Conservation (phyloP, 768 basidiomycete species). For the Rhodosporidiobolus odoratus region DNA sequence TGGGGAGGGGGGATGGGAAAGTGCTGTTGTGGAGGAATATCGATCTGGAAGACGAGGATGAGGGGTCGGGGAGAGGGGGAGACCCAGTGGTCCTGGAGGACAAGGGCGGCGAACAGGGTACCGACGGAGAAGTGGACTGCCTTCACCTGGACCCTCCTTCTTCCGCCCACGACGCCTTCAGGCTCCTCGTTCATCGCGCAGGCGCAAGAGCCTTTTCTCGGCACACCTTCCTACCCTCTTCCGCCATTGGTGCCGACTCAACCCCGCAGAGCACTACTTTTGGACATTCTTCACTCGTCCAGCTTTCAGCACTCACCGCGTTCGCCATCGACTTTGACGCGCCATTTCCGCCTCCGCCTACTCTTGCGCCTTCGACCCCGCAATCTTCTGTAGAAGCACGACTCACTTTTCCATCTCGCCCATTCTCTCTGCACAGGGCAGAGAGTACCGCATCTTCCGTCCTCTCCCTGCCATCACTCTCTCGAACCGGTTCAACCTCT, state of each 20-base stretch:
- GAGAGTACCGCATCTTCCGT: not conserved
- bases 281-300: slow-evolving; percentile 4
- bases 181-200: slow-evolving; percentile 14
- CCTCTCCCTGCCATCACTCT: not conserved
- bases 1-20: slow-evolving; percentile 32
- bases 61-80: not conserved
- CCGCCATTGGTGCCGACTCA: not conserved
- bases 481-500: not conserved
- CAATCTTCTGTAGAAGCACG: not conserved
- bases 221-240: not conserved
- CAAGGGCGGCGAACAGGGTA: not conserved
- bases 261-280: not conserved
- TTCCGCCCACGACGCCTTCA: not conserved
- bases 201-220: not conserved
- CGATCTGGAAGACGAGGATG: not conserved
- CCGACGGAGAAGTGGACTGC: not conserved
- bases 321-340: slow-evolving; percentile 34
- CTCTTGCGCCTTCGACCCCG: not conserved
- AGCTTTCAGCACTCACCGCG: slow-evolving; percentile 15
- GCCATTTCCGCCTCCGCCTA: not conserved
- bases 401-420: not conserved
- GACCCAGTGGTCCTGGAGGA: not conserved
- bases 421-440: not conserved
- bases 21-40: slow-evolving; percentile 9
- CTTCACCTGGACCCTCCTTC: slow-evolving; percentile 5